Evolutionary conservation across 768 basidiomycete genomes (phyloP).

Genomic region (Boletus fagicola): DNA sequence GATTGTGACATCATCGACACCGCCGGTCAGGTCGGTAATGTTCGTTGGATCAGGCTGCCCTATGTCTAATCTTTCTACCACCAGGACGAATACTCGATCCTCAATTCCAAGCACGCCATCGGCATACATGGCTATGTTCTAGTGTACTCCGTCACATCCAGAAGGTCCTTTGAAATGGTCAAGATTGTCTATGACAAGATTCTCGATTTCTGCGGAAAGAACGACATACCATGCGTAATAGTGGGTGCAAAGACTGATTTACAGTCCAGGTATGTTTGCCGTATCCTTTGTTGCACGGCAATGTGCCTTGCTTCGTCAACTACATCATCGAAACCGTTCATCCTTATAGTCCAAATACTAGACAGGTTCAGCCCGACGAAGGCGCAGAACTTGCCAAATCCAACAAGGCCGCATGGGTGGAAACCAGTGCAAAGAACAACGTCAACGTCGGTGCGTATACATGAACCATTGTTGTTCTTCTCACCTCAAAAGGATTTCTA

Average conservation of each 20-base stretch:
- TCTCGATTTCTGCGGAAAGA: slow-evolving; percentile 77
- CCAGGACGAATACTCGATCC: slow-evolving; percentile 90
- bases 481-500: slow-evolving; percentile 26
- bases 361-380: slow-evolving; percentile 74
- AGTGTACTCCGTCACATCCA: slow-evolving; percentile 90
- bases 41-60: neutral
- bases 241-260: slow-evolving; percentile 93
- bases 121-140: slow-evolving; percentile 97
- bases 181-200: slow-evolving; percentile 93
- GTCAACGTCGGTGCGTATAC: slow-evolving; percentile 79
- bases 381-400: slow-evolving; percentile 71
- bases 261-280: slow-evolving; percentile 57
- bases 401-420: slow-evolving; percentile 77
- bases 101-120: slow-evolving; percentile 91
- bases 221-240: slow-evolving; percentile 87
- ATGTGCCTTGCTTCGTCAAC: slow-evolving; percentile 10
- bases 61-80: slow-evolving; percentile 4
- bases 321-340: slow-evolving; percentile 20
- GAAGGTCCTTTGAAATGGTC: slow-evolving; percentile 93
- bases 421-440: slow-evolving; percentile 86
- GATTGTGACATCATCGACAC: slow-evolving; percentile 98
- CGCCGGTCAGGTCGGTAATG: slow-evolving; percentile 79
- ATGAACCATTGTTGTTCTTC: neutral
- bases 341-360: slow-evolving; percentile 41
- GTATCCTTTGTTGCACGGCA: slow-evolving; percentile 6